Evolutionary conservation across 140 eudicot species (phyloP).

Genomic region (Oenanthe javanica): DNA sequence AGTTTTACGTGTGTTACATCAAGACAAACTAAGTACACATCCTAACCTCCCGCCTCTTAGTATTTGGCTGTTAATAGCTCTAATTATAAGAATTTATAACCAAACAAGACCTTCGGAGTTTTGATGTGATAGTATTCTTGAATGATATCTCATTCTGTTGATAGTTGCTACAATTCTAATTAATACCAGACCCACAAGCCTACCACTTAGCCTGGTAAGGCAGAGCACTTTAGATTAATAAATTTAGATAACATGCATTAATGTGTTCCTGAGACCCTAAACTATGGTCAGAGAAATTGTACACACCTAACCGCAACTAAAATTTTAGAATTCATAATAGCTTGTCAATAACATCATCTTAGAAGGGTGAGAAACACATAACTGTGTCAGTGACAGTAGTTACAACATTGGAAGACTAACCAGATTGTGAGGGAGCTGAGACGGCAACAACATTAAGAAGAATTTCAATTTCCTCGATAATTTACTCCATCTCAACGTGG

Average conservation of each 20-base stretch:
- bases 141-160: background rate
- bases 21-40: too few species aligned
- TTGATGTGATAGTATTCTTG: background rate
- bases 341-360: background rate
- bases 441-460: conserved; percentile 44
- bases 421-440: conserved; percentile 61
- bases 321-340: background rate
- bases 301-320: background rate
- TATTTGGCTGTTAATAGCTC: background rate
- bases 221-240: background rate
- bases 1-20: too few species aligned
- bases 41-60: background rate
- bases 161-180: background rate
- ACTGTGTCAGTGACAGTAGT: background rate
- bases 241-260: background rate
- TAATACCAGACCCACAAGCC: background rate
- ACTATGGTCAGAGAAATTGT: background rate
- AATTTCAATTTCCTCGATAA: conserved; percentile 38
- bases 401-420: conserved; percentile 25
- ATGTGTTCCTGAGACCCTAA: background rate
- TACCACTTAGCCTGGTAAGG: background rate
- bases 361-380: background rate
- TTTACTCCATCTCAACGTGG: conserved; percentile 22
- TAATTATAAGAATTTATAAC: background rate
- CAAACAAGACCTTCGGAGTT: background rate